Evolutionary conservation across 2,329 filamentous ascomycete genomes (phyloP).

Genomic region (Colletotrichum sp.): DNA sequence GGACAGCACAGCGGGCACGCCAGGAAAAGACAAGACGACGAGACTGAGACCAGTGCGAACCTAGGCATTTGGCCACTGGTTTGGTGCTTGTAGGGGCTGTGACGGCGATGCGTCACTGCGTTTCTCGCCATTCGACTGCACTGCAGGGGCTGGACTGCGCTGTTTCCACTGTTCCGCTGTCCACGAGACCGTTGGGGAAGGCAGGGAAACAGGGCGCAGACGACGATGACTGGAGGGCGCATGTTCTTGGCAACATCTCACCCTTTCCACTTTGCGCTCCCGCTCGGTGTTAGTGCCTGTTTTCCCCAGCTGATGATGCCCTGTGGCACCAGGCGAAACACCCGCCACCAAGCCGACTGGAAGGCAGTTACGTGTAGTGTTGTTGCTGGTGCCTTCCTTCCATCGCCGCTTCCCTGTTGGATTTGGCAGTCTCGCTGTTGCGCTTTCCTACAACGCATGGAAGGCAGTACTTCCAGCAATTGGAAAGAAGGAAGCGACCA

Average conservation of each 20-base stretch:
- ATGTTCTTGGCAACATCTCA: not conserved
- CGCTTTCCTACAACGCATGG: not conserved
- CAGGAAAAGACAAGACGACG: not conserved
- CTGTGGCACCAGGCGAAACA: not conserved
- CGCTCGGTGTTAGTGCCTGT: not conserved
- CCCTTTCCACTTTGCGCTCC: not conserved
- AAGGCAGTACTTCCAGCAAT: not conserved
- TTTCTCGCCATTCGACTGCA: not conserved
- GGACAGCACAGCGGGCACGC: not conserved
- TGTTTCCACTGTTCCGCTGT: not conserved
- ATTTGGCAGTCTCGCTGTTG: not conserved
- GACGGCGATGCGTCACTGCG: not conserved
- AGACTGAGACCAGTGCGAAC: not conserved
- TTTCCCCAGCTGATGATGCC: not conserved
- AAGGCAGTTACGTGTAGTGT: not conserved
- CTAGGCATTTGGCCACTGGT: not conserved
- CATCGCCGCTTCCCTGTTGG: not conserved
- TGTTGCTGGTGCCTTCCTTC: not conserved
- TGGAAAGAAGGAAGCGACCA: not conserved
- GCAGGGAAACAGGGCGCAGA: not conserved
- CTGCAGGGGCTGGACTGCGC: not conserved
- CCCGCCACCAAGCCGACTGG: not conserved
- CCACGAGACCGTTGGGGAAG: conserved; percentile 2
- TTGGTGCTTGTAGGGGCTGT: conserved; percentile 3
- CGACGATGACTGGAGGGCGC: not conserved